These are phyloP conservation scores for Pelargonium fulgidum DNA, from an alignment of 441 rosid genomes.

Conservation along the genomic window DNA sequence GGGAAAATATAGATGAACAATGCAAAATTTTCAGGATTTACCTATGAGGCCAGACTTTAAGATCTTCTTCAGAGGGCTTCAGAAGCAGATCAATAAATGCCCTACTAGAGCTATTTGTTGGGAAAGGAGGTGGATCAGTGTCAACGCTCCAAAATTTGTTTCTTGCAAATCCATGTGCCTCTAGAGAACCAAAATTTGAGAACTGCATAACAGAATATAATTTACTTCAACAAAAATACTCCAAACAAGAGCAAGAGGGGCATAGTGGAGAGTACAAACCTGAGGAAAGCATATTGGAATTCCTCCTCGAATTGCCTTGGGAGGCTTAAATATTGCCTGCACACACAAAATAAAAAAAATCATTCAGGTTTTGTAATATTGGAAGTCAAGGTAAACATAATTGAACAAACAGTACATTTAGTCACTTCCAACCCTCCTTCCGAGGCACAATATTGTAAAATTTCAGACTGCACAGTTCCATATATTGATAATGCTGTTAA, in stretches of 20 bases:
- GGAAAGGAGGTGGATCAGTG: conserved; percentile 45
- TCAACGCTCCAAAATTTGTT: conserved; percentile 63
- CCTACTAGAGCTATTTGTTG: conserved; percentile 40
- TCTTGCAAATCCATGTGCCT: conserved; percentile 90
- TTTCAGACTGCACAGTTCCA: neutral
- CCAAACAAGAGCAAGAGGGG: conserved; percentile 20
- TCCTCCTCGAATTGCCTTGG: conserved; percentile 64
- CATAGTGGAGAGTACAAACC: conserved; percentile 3
- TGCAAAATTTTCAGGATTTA: conserved; percentile 16
- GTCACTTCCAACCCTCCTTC: neutral
- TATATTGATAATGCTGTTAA: too few species aligned
- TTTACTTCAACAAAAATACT: conserved; percentile 7
- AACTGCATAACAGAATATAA: conserved; percentile 40
- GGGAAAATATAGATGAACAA: neutral
- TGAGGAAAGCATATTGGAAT: conserved; percentile 63
- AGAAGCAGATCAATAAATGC: conserved; percentile 46
- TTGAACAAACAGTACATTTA: neutral
- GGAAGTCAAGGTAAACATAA: neutral
- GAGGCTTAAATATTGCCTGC: conserved; percentile 49
- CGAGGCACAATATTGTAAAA: neutral
- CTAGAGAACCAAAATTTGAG: conserved; percentile 58
- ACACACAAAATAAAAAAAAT: conserved; percentile 7
- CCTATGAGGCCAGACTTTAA: conserved; percentile 64
- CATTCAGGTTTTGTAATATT: neutral
- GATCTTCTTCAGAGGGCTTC: conserved; percentile 42